A percentile compares a stretch with the other conserved stretches of the same genome.
Evolutionary conservation across 164 flowering plant genomes (phyloP).

Genomic region (Platanus orientalis): DNA sequence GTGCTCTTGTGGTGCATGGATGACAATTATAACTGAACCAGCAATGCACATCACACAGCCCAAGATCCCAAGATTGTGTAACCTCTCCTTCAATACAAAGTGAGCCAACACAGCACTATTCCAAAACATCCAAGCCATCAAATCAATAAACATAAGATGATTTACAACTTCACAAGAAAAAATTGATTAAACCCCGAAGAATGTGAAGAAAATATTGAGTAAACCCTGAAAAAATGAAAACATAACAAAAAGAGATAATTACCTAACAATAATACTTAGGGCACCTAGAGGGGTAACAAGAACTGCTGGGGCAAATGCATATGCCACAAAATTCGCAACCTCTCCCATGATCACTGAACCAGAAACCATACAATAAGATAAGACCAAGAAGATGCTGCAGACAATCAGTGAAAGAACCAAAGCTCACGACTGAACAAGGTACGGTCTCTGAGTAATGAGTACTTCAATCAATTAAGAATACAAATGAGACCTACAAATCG

Average conservation of each 20-base stretch:
- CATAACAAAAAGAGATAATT: neutral
- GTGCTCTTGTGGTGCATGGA: conserved; percentile 85
- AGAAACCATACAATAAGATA: conserved; percentile 24
- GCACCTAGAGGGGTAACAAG: conserved; percentile 94
- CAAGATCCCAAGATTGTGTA: conserved; percentile 56
- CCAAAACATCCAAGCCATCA: conserved; percentile 5
- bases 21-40: conserved; percentile 71
- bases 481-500: neutral
- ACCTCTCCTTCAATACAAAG: conserved; percentile 67
- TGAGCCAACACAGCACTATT: conserved; percentile 82
- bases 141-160: neutral
- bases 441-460: neutral
- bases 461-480: neutral
- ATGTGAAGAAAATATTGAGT: neutral
- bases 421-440: conserved; percentile 6
- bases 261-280: conserved; percentile 84
- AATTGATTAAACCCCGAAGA: no score
- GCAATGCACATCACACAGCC: conserved; percentile 86
- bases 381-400: conserved; percentile 16
- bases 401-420: conserved; percentile 17
- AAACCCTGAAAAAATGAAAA: neutral
- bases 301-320: conserved; percentile 90
- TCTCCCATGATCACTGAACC: conserved; percentile 80
- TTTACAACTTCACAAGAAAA: neutral
- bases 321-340: conserved; percentile 79